Evolutionary conservation across 148 eudicot species (phyloP), one percentile per base, ranked within the genome.

Genomic region (Heliosperma pusillum): DNA sequence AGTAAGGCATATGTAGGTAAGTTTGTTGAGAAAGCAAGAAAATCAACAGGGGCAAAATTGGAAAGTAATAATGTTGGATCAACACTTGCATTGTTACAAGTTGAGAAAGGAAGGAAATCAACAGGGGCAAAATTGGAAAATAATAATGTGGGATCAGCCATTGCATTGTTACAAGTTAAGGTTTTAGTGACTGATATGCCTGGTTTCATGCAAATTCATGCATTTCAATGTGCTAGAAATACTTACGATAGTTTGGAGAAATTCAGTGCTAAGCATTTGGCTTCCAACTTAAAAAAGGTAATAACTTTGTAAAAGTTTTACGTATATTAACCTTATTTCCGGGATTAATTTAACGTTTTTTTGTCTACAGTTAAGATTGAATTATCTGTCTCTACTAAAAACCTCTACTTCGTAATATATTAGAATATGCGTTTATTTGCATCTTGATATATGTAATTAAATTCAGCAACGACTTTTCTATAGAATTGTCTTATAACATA

Each of bases 181-280:
- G 90, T 90, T 16, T 79, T 90, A 30, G 96, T 93, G 4, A 87
- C 90, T 12, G 97, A 93, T 75, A 90, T 93, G 97, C 96, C 97
- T 0, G 89, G 82, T 16, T 89, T 90, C 74, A 90, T 93, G 97
- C 97, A 93, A 78, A 74, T 90, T 19, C 97, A 93, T 70, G 97
- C 97, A 4, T 89, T 89, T 50, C 80, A 87, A 67, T 90, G 90
- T 80, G 97, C 97, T 20, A 87, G 96, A 19, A 79, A 57, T 8
- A 90, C 89, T 29, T 84, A 71, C 74, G 97, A 93, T 84, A 86
- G 87, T 81, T 83, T 93, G 82, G 96, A 93, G 86, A 93, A 78
- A 44, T 90, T 90, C 70, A 93, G 96, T 77, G 79, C 97, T 24
- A 93, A 85, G 56, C 89, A 84, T 63, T 65, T 89, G 77, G 96